Evolutionary conservation across 805 yeast species (phyloP).

Genomic region (Kodamaea sagamina): DNA sequence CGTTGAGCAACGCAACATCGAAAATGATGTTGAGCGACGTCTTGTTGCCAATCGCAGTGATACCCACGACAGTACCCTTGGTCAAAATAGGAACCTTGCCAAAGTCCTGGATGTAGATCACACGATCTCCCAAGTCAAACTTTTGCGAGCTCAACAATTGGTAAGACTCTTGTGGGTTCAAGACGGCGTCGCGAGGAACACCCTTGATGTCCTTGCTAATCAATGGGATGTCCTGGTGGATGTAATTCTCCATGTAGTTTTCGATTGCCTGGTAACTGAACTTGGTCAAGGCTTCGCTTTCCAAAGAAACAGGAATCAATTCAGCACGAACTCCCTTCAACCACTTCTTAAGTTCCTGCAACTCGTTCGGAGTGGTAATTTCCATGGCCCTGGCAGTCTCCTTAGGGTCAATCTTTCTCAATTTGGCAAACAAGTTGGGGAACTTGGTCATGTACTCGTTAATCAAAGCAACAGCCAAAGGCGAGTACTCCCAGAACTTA

Average conservation of each 20-base stretch:
- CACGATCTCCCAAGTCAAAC: slow-evolving; percentile 87
- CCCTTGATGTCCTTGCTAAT: slow-evolving; percentile 65
- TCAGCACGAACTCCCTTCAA: slow-evolving; percentile 49
- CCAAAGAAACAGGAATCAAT: slow-evolving; percentile 67
- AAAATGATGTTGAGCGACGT: slow-evolving; percentile 75
- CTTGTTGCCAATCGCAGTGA: slow-evolving; percentile 57
- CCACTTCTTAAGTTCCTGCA: slow-evolving; percentile 49
- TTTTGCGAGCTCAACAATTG: slow-evolving; percentile 71
- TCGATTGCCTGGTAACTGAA: slow-evolving; percentile 71
- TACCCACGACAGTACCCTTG: slow-evolving; percentile 86
- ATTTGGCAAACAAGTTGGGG: slow-evolving; percentile 56
- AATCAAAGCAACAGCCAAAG: slow-evolving; percentile 67
- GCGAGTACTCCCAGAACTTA: slow-evolving; percentile 76
- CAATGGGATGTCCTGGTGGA: slow-evolving; percentile 45
- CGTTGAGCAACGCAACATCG: slow-evolving; percentile 81
- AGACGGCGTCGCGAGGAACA: slow-evolving; percentile 81
- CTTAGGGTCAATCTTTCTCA: slow-evolving; percentile 27
- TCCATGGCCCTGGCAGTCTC: slow-evolving; percentile 41
- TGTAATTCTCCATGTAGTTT: slow-evolving; percentile 48
- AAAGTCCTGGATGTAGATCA: slow-evolving; percentile 76
- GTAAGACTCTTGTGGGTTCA: slow-evolving; percentile 73
- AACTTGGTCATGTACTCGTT: slow-evolving; percentile 61
- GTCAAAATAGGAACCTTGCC: slow-evolving; percentile 88
- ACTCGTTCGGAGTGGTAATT: slow-evolving; percentile 40
- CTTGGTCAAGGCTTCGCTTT: slow-evolving; percentile 74